Conservation (phyloP, 306 rosid genomes). For the Cotoneaster glaucophyllus region DNA sequence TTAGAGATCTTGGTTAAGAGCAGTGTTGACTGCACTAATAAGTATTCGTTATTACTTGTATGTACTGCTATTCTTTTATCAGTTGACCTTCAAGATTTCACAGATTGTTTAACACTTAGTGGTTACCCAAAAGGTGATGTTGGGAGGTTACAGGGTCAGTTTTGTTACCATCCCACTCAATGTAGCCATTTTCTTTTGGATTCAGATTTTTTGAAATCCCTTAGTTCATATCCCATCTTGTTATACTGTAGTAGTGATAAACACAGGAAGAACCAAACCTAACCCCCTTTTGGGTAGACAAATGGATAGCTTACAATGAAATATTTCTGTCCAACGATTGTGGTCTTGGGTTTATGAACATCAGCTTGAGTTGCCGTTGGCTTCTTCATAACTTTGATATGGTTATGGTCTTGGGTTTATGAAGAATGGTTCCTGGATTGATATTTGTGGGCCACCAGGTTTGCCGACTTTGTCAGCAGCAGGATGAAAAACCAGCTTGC, state of each 20-base stretch:
- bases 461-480: constrained; percentile 80
- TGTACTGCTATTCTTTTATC: background rate
- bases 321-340: background rate
- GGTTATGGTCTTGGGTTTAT: background rate
- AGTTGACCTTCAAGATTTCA: background rate
- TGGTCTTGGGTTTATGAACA: background rate
- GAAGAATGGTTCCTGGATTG: constrained; percentile 17
- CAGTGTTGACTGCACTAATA: background rate
- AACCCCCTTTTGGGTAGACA: background rate
- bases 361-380: background rate
- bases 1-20: constrained; percentile 12
- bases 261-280: background rate
- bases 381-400: background rate
- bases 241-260: background rate
- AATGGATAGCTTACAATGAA: background rate
- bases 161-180: background rate
- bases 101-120: background rate
- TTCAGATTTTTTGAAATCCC: background rate
- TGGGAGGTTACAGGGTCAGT: background rate
- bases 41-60: background rate
- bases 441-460: constrained; percentile 49
- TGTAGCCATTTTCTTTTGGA: background rate
- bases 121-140: background rate
- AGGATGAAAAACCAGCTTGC: constrained; percentile 77
- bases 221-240: background rate